A percentile compares a stretch with the other conserved stretches of the same genome.
Evolutionary conservation across 2,329 filamentous ascomycete genomes (phyloP).

Genomic region (Paecilomyces dactylethromorphus): DNA sequence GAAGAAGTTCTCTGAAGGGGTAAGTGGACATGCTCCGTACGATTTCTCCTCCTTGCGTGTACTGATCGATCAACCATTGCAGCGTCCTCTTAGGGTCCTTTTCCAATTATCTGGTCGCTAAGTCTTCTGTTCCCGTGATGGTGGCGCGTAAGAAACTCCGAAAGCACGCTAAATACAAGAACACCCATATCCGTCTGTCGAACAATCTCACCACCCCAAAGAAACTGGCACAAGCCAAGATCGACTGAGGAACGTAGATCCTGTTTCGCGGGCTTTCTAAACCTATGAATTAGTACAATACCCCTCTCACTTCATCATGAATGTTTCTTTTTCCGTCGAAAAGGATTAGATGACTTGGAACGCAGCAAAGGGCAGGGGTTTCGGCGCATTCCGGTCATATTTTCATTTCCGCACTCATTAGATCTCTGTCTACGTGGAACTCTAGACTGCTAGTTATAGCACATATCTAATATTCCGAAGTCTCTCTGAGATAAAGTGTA

Average conservation of each 20-base stretch:
- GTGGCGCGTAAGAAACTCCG: slow-evolving; percentile 84
- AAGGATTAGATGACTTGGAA: not conserved
- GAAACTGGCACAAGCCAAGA: slow-evolving; percentile 64
- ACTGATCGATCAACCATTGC: not conserved
- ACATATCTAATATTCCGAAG: not conserved
- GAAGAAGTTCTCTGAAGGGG: slow-evolving; percentile 89
- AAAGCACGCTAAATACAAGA: slow-evolving; percentile 78
- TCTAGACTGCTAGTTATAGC: not conserved
- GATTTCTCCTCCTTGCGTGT: not conserved
- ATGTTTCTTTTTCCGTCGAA: not conserved
- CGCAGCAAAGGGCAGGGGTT: not conserved
- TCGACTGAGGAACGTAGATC: slow-evolving; percentile 49
- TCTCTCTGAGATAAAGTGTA: not conserved
- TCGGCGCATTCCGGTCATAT: not conserved
- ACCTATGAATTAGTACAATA: not conserved
- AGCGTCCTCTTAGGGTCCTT: slow-evolving; percentile 94
- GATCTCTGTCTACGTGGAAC: not conserved
- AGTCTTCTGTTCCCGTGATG: slow-evolving; percentile 96
- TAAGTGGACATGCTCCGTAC: slow-evolving; percentile 38
- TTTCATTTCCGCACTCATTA: not conserved
- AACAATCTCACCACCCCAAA: slow-evolving; percentile 74
- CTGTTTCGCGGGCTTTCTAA: not conserved
- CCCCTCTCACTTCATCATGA: not conserved
- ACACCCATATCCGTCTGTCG: slow-evolving; percentile 63
- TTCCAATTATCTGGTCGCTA: slow-evolving; percentile 94